Conservation (phyloP, 768 basidiomycete species). For the Fomitopsis pulvina region DNA sequence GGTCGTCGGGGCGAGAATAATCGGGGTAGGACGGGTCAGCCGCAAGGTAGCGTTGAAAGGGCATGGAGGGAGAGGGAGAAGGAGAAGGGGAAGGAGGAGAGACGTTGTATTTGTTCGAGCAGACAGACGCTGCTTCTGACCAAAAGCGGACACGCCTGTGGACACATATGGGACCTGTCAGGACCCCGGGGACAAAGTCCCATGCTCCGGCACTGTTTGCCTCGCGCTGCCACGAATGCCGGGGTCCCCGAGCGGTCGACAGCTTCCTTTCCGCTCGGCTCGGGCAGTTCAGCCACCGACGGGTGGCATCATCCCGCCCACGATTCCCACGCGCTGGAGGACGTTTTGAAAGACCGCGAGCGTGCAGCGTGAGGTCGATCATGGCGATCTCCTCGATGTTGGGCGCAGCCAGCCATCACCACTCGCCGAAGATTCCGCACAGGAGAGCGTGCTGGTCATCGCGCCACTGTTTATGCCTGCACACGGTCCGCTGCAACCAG, state of each 20-base stretch:
- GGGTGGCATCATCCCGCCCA: too few relatives aligned
- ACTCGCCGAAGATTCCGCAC: too few relatives aligned
- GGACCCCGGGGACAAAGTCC: background rate
- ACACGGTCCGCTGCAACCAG: too few relatives aligned
- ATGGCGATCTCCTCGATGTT: too few relatives aligned
- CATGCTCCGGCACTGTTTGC: background rate
- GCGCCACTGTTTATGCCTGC: too few relatives aligned
- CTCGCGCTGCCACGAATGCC: background rate
- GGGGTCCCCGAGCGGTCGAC: background rate
- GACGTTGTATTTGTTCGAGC: background rate
- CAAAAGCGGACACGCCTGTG: background rate
- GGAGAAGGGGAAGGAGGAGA: slow-evolving; percentile 1
- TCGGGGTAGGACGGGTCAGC: slow-evolving; percentile 5
- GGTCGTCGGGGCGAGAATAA: slow-evolving; percentile 1
- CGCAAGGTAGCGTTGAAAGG: slow-evolving; percentile 22
- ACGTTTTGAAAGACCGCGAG: too few relatives aligned
- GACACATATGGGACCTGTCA: slow-evolving; percentile 2
- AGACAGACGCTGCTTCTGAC: background rate
- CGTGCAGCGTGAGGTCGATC: too few relatives aligned
- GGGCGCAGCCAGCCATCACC: too few relatives aligned
- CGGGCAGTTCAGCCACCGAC: background rate
- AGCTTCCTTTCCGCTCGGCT: background rate
- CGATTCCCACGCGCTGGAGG: too few relatives aligned
- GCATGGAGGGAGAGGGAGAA: slow-evolving; percentile 13
- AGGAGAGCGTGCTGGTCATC: too few relatives aligned